phyloP scores from a whole-genome alignment of 2,329 filamentous ascomycete genomes.

The Aspergillus melleus region DNA sequence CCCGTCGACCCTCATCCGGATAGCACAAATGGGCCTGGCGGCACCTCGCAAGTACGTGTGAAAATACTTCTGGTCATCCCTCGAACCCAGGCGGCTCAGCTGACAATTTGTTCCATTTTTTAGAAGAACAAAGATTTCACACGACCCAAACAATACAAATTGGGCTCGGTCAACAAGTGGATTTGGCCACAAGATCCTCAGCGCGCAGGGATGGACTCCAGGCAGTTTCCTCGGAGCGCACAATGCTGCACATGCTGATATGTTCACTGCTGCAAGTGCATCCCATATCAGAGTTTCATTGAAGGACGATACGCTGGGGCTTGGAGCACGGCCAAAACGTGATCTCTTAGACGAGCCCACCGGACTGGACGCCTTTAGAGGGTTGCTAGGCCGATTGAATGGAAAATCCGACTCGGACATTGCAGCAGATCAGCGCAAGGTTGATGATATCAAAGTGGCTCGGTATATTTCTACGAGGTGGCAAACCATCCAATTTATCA shows the following conservation, averaged over 20 bases:
- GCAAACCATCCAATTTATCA: conserved; percentile 82
- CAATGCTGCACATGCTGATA: conserved; percentile 70
- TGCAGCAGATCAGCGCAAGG: conserved; percentile 66
- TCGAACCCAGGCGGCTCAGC: neutral
- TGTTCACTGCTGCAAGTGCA: conserved; percentile 76
- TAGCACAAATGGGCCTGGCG: conserved; percentile 63
- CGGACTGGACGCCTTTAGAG: conserved; percentile 82
- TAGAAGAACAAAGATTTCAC: conserved; percentile 70
- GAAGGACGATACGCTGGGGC: conserved; percentile 87
- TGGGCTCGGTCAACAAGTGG: conserved; percentile 81
- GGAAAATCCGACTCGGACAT: conserved; percentile 76
- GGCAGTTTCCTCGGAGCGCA: conserved; percentile 79
- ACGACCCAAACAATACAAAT: conserved; percentile 93
- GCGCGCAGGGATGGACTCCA: conserved; percentile 85
- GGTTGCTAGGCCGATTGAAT: conserved; percentile 83
- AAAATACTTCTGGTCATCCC: neutral
- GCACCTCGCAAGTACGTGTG: conserved; percentile 63
- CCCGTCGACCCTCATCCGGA: neutral
- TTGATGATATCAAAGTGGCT: conserved; percentile 69
- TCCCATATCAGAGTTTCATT: conserved; percentile 82
- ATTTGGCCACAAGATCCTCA: conserved; percentile 88
- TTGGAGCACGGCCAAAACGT: conserved; percentile 77
- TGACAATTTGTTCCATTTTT: conserved; percentile 8
- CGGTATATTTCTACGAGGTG: conserved; percentile 74
- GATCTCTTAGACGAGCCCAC: conserved; percentile 69